These are phyloP conservation scores for Spiromastix sp. DNA, from an alignment of 2,329 filamentous ascomycete genomes.

Conservation along the genomic window DNA sequence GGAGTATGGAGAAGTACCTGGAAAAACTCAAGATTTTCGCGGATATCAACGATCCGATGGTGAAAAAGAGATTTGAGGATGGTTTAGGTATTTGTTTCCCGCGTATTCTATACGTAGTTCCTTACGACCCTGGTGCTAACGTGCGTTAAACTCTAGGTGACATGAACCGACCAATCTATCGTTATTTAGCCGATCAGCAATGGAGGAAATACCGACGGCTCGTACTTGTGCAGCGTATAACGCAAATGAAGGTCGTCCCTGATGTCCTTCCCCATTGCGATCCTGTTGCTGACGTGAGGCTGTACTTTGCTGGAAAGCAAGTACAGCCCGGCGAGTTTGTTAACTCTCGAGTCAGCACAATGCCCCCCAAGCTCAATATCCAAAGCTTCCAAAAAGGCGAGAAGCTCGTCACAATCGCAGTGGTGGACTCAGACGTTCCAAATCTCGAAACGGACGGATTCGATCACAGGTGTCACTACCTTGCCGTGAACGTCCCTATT, in stretches of 20 bases:
- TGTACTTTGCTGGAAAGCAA: conserved; percentile 64
- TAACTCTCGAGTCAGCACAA: conserved; percentile 61
- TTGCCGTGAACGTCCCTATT: conserved; percentile 64
- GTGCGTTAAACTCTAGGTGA: no score
- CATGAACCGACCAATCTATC: conserved; percentile 94
- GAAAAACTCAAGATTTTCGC: conserved; percentile 77
- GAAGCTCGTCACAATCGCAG: conserved; percentile 71
- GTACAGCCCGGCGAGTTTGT: conserved; percentile 71
- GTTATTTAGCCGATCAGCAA: conserved; percentile 73
- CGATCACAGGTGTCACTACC: conserved; percentile 72
- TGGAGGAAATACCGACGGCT: conserved; percentile 77
- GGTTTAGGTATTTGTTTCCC: conserved; percentile 55
- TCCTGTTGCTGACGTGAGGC: conserved; percentile 65
- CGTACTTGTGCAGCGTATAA: conserved; percentile 73
- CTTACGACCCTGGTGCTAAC: no score
- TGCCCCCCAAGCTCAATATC: conserved; percentile 63
- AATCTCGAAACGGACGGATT: conserved; percentile 65
- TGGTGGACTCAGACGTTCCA: conserved; percentile 87
- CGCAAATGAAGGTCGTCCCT: conserved; percentile 76
- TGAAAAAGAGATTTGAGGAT: conserved; percentile 92
- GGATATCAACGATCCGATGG: conserved; percentile 87
- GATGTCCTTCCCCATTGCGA: conserved; percentile 76
- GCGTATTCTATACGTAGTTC: conserved; percentile 4
- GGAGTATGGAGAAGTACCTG: conserved; percentile 60
- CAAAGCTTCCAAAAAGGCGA: conserved; percentile 76